Conservation (phyloP, 306 rosid species). For the Prinsepia uniflora region DNA sequence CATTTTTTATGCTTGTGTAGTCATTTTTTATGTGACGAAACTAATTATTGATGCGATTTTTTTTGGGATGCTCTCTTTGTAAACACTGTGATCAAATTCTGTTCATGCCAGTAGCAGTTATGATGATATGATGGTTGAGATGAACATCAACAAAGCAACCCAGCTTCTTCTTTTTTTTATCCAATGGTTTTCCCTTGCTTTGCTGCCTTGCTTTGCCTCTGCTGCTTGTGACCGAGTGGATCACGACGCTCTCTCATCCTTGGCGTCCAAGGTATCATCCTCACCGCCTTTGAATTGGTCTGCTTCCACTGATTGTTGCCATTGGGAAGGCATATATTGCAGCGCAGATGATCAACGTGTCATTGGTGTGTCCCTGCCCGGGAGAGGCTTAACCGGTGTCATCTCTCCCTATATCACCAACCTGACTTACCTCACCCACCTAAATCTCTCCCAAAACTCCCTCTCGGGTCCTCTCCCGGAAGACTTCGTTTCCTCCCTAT, state of each 20-base stretch:
- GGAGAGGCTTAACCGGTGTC: slow-evolving; percentile 49
- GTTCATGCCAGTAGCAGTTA: too few species aligned
- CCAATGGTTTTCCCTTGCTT: neutral
- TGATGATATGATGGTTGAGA: neutral
- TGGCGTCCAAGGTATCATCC: slow-evolving; percentile 4
- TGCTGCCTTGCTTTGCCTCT: neutral
- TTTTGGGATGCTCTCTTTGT: too few species aligned
- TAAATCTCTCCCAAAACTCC: slow-evolving; percentile 61
- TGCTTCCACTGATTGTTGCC: slow-evolving; percentile 58
- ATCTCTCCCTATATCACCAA: slow-evolving; percentile 35
- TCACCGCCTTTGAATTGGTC: neutral
- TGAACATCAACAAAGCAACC: neutral
- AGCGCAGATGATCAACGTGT: slow-evolving; percentile 35
- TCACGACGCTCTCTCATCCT: neutral
- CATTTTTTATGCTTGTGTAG: too few species aligned
- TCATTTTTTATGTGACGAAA: too few species aligned
- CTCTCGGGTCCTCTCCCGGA: slow-evolving; percentile 48
- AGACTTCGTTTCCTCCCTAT: slow-evolving; percentile 34
- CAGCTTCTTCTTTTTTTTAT: neutral
- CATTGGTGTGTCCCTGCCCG: slow-evolving; percentile 40
- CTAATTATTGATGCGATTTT: too few species aligned
- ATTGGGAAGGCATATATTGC: slow-evolving; percentile 72
- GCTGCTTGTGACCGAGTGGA: slow-evolving; percentile 4
- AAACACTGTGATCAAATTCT: too few species aligned
- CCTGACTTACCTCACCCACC: slow-evolving; percentile 46